These are phyloP conservation scores for Trypanosoma scelopori DNA, from an alignment of 208 protist genomes.

Conservation along the genomic window DNA sequence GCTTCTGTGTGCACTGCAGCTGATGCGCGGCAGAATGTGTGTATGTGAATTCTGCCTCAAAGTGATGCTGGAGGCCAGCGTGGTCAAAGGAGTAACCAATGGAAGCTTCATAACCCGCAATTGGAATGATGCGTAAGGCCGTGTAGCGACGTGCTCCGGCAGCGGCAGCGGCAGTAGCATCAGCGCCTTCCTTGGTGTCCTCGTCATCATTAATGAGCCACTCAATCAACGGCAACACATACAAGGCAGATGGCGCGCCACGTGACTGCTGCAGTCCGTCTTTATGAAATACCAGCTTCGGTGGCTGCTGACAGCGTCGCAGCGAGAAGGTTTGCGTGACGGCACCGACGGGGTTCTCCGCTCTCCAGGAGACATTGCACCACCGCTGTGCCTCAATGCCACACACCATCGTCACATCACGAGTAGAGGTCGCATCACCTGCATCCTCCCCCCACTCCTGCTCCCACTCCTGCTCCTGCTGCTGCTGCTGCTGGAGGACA, in stretches of 20 bases:
- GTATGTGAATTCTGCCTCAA: constrained; percentile 46
- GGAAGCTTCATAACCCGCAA: constrained; percentile 51
- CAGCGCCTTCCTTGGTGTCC: neutral
- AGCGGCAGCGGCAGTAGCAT: neutral
- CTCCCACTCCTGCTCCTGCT: neutral
- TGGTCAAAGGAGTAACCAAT: constrained; percentile 76
- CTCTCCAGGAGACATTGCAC: constrained; percentile 77
- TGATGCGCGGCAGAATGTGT: constrained; percentile 38
- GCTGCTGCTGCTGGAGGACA: constrained; percentile 10
- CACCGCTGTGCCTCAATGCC: constrained; percentile 57
- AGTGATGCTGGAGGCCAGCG: constrained; percentile 49
- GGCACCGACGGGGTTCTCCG: constrained; percentile 53
- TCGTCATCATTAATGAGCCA: constrained; percentile 29
- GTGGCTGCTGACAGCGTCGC: constrained; percentile 75
- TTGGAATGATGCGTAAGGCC: constrained; percentile 44
- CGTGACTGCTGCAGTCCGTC: constrained; percentile 28
- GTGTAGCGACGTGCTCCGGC: neutral
- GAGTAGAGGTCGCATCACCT: neutral
- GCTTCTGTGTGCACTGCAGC: constrained; percentile 36
- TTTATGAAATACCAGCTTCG: constrained; percentile 61
- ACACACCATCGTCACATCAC: constrained; percentile 43
- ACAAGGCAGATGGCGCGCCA: constrained; percentile 21
- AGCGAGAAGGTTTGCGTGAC: constrained; percentile 76
- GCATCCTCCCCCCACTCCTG: neutral
- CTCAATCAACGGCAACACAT: constrained; percentile 35